Evolutionary conservation across 2,329 filamentous ascomycete genomes (phyloP).

Genomic region (Lasiodiplodia hormozganensis): DNA sequence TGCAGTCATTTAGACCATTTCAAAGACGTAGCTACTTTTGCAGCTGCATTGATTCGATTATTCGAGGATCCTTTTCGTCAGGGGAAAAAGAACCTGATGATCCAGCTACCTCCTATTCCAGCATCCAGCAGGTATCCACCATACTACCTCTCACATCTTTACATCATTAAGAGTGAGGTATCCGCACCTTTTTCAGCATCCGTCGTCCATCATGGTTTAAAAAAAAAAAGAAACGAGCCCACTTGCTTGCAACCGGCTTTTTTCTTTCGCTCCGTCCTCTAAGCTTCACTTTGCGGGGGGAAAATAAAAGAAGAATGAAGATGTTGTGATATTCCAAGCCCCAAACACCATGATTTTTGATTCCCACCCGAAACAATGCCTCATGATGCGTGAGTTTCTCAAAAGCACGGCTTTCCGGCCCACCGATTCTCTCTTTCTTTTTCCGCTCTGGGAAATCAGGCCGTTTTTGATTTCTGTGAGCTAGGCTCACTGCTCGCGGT

Average conservation of each 20-base stretch:
- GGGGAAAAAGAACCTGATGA: neutral
- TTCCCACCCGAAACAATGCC: constrained; percentile 14
- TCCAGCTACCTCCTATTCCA: neutral
- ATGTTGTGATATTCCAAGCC: constrained; percentile 16
- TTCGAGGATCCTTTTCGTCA: neutral
- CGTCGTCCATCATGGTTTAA: neutral
- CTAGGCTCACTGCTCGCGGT: constrained; percentile 30
- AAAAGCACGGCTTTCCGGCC: constrained; percentile 10
- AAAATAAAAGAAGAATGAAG: constrained; percentile 18
- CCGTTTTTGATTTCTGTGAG: neutral
- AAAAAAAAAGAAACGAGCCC: constrained; percentile 5
- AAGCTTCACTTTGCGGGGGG: neutral
- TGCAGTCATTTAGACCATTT: neutral
- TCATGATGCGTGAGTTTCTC: constrained; percentile 23
- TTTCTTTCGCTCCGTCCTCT: constrained; percentile 2
- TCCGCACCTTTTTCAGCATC: neutral
- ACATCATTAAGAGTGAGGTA: neutral
- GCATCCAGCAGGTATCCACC: constrained; percentile 14
- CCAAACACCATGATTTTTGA: constrained; percentile 26
- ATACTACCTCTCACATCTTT: neutral
- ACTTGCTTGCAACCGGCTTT: constrained; percentile 11
- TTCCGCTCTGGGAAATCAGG: neutral
- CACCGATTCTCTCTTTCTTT: neutral
- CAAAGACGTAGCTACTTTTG: constrained; percentile 2
- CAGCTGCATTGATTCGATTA: constrained; percentile 8